Evolutionary conservation across 163 green algal species (phyloP), one percentile per base, ranked within the genome.

Genomic region (Volvox carteri): DNA sequence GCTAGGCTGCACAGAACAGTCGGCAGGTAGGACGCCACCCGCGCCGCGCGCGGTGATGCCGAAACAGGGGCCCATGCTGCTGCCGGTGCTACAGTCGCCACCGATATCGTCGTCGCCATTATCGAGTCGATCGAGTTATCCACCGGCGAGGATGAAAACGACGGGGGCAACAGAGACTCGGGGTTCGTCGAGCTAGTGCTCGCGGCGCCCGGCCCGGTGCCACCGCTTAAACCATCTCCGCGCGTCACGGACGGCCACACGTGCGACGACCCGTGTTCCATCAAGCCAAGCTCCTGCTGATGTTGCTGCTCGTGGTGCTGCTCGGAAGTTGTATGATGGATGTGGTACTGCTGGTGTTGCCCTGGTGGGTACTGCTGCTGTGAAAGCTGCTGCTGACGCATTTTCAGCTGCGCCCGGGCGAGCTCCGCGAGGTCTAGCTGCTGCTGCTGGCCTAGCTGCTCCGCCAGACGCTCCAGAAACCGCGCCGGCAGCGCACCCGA

Each of bases 1-100:
- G 35, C 84, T 30, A 89, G 19, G 41, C 48, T 39, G 12, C 58
- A 42, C n/a, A 89, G n/a, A 8, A 89, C 21, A 0, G 30, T 56
- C 37, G 72, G 35, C 72, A 89, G 12, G 41, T 89, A 67, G 35
- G 52, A 46, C 1, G 30, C 80, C 12, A 65, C 80, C 30, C 8
- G 33, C 42, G 62, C 7, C 18, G 77, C 50, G 21, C 73, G 44
- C 7, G 23, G 16, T 77, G 68, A 37, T 3, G 62, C 28, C n/a
- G n/a, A n/a, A n/a, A n/a, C n/a, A n/a, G n/a, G n/a, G n/a, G n/a
- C n/a, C n/a, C n/a, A n/a, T n/a, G n/a, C n/a, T n/a, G n/a, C n/a
- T n/a, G n/a, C n/a, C n/a, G n/a, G n/a, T n/a, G n/a, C n/a, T n/a
- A n/a, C n/a, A n/a, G n/a, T n/a, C n/a, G n/a, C n/a, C n/a, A n/a